Evolutionary conservation across 495 filamentous ascomycete species (phyloP), one percentile per base, ranked within the genome.

Genomic region (Neurospora intermedia): DNA sequence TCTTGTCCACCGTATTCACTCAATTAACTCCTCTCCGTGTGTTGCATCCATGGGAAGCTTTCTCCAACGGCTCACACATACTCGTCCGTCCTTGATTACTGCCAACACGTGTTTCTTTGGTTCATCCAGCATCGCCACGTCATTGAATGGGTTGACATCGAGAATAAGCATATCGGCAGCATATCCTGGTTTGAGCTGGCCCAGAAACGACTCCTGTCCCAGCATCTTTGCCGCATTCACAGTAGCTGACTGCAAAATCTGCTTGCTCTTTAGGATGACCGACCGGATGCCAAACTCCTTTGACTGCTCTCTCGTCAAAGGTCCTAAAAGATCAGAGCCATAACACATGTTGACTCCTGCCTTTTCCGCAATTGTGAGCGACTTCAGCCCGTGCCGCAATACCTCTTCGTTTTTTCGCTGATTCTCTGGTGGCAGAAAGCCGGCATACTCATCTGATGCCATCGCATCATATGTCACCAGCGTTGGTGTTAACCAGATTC

Each of bases 331-430:
- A 78, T 88, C 87, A 4, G 86, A 85, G 6, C 87, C 87, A 77
- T 82, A 88, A 75, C 86, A 88, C 76, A 89, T 86, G 4, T 78
- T 84, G 2, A 88, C 83, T 4, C 85, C 87, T 4, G 85, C 86
- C 13, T 84, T 80, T 7, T 78, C 77, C 1, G 83, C 84, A 66
- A 87, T 81, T 39, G 82, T 79, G 41, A 89, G 71, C 2, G 83
- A 80, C 16, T 82, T 71, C 23, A 87, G 75, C 0, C 87, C 86
- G 9, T 82, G 81, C 1, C 78, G 74, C 0, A 88, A 77, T 0
- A 89, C 86, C 62, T 84, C 73, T 2, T 74, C 71, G 70, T 88
- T 87, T 79, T 88, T 89, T 10, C 70, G 73, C 48, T 79, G 78
- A 0, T 77, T 82, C 41, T 80, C 78, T 5, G 79, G 78, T 1